A percentile compares a stretch with the other conserved stretches of the same genome.
These are phyloP conservation scores for Solanum clarkiae DNA, from an alignment of 257 asterid species.

Conservation along the genomic window DNA sequence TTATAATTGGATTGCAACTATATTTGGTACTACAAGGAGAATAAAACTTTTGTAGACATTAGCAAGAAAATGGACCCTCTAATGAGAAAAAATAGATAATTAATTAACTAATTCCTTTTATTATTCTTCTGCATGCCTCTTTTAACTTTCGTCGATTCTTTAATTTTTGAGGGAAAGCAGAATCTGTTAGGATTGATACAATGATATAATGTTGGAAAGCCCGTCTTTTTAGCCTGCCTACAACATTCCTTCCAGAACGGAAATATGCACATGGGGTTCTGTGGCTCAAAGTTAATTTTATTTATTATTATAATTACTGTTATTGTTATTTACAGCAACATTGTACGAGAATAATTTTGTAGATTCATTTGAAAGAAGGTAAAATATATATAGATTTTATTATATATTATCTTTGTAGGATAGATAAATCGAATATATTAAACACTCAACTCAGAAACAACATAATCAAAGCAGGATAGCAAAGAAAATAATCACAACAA, in stretches of 20 bases:
- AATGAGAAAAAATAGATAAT: neutral
- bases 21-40: neutral
- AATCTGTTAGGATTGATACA: neutral
- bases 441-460: no score
- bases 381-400: fast-evolving
- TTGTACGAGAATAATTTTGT: no score
- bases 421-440: no score
- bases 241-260: neutral
- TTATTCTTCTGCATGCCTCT: neutral
- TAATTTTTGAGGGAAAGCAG: neutral
- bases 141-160: neutral
- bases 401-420: no score
- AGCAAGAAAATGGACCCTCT: neutral
- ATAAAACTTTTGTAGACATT: neutral
- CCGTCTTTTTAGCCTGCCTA: neutral
- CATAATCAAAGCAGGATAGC: no score
- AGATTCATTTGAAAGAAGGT: fast-evolving
- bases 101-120: neutral
- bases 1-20: neutral
- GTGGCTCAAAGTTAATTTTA: neutral
- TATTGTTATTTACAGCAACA: no score
- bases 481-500: no score
- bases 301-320: neutral
- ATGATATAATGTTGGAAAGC: neutral
- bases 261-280: neutral